These are phyloP conservation scores for Aspergillus affinis DNA, from an alignment of 495 filamentous ascomycete species.

Conservation along the genomic window DNA sequence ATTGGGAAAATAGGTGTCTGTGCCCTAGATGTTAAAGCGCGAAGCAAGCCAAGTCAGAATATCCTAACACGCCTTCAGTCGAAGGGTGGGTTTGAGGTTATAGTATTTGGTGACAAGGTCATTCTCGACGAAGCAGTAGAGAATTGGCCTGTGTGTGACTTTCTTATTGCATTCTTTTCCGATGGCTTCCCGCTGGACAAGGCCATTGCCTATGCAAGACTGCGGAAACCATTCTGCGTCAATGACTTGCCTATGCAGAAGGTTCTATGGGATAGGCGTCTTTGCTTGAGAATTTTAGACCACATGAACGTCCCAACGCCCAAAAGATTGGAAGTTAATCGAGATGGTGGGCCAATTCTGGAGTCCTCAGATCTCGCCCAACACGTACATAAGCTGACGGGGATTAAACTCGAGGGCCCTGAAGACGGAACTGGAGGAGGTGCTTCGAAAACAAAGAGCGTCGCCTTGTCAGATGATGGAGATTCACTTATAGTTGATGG, in stretches of 20 bases:
- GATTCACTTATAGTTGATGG: conserved; percentile 89
- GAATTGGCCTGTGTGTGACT: conserved; percentile 73
- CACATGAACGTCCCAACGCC: conserved; percentile 86
- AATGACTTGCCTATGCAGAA: conserved; percentile 99
- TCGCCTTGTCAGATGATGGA: conserved; percentile 79
- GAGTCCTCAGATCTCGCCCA: conserved; percentile 73
- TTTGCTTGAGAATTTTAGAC: conserved; percentile 86
- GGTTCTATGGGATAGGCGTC: conserved; percentile 90
- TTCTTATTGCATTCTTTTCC: conserved; percentile 95
- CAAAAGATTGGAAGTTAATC: conserved; percentile 84
- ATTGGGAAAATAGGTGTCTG: conserved; percentile 83
- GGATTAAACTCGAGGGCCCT: conserved; percentile 72
- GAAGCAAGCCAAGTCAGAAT: conserved; percentile 93
- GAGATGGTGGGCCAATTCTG: conserved; percentile 85
- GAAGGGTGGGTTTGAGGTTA: conserved; percentile 90
- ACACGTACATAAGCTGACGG: conserved; percentile 74
- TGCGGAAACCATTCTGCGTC: conserved; percentile 93
- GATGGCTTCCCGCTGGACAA: conserved; percentile 97
- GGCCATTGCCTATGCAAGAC: conserved; percentile 87
- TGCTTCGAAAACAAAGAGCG: conserved; percentile 55
- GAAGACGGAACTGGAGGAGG: conserved; percentile 70
- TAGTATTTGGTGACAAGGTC: conserved; percentile 97
- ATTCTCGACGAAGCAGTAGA: conserved; percentile 86
- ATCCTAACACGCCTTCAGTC: conserved; percentile 89
- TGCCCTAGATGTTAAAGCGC: conserved; percentile 90